Evolutionary conservation across 2,329 filamentous ascomycete genomes (phyloP).

Genomic region (Xylariaceae sp.): DNA sequence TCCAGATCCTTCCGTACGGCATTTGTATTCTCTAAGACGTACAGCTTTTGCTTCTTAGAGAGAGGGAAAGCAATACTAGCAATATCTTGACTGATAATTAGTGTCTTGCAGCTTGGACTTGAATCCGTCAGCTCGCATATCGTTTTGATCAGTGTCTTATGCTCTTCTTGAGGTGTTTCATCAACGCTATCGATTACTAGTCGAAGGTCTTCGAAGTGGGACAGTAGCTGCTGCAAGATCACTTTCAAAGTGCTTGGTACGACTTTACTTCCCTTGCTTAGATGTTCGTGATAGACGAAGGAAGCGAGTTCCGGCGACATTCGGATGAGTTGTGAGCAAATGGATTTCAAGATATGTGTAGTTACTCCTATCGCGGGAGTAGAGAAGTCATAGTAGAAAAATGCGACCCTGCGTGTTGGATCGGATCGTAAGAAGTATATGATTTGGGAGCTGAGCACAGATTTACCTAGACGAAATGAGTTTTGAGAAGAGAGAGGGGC

Average conservation of each 20-base stretch:
- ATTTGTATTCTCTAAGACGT: neutral
- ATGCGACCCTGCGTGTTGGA: neutral
- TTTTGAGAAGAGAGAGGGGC: neutral
- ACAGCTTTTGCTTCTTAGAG: neutral
- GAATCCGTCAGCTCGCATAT: neutral
- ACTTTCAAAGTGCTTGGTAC: neutral
- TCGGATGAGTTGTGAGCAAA: neutral
- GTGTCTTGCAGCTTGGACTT: neutral
- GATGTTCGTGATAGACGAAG: neutral
- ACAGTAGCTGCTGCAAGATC: neutral
- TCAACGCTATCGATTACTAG: neutral
- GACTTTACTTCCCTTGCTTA: neutral
- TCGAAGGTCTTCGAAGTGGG: neutral
- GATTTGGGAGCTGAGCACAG: neutral
- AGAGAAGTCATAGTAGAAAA: conserved; percentile 3
- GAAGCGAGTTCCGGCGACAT: neutral
- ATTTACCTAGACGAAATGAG: too few species aligned
- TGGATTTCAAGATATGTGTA: neutral
- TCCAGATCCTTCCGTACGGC: neutral
- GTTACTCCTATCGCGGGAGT: neutral
- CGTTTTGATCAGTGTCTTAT: neutral
- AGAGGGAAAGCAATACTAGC: neutral
- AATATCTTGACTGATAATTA: conserved; percentile 4
- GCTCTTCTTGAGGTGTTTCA: neutral
- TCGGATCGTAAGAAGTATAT: neutral